phyloP scores from a whole-genome alignment of 345 rosid species.

The Jatropha curcas region DNA sequence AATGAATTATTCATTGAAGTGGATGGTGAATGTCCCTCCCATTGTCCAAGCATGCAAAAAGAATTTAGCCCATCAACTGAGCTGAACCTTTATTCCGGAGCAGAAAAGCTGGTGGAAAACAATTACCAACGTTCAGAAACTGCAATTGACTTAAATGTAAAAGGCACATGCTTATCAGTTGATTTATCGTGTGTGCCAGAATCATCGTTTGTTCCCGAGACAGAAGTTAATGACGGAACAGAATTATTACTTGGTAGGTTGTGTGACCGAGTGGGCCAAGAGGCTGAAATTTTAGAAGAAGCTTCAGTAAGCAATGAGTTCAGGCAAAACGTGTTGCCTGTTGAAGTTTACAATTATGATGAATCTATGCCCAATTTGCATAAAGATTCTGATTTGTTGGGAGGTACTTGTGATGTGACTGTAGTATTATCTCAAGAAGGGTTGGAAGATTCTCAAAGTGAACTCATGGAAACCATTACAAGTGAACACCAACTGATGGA shows the following conservation, averaged over 20 bases:
- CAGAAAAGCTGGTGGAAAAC: slow-evolving; percentile 34
- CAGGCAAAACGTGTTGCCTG: slow-evolving; percentile 28
- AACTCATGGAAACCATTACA: slow-evolving; percentile 31
- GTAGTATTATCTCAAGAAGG: slow-evolving; percentile 45
- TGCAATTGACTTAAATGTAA: slow-evolving; percentile 28
- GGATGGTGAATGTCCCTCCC: slow-evolving; percentile 27
- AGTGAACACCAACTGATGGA: slow-evolving; percentile 64
- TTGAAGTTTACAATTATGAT: slow-evolving; percentile 28
- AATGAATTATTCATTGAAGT: slow-evolving; percentile 33
- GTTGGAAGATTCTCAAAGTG: slow-evolving; percentile 49
- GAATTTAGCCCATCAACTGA: slow-evolving; percentile 30
- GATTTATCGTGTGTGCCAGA: slow-evolving; percentile 82
- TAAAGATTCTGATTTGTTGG: slow-evolving; percentile 39
- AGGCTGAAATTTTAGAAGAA: slow-evolving; percentile 45
- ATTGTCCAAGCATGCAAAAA: slow-evolving; percentile 34
- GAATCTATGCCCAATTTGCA: slow-evolving; percentile 25
- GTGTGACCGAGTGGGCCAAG: slow-evolving; percentile 36
- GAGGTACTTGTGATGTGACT: slow-evolving; percentile 35
- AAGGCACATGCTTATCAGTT: slow-evolving; percentile 40
- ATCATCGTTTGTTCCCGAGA: slow-evolving; percentile 84
- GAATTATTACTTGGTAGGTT: slow-evolving; percentile 44
- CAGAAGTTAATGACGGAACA: slow-evolving; percentile 49
- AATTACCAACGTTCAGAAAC: slow-evolving; percentile 36
- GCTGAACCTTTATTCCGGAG: slow-evolving; percentile 31
- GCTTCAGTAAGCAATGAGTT: slow-evolving; percentile 44